phyloP scores from a whole-genome alignment of 805 yeast species.

The Yarrowia sp. region DNA sequence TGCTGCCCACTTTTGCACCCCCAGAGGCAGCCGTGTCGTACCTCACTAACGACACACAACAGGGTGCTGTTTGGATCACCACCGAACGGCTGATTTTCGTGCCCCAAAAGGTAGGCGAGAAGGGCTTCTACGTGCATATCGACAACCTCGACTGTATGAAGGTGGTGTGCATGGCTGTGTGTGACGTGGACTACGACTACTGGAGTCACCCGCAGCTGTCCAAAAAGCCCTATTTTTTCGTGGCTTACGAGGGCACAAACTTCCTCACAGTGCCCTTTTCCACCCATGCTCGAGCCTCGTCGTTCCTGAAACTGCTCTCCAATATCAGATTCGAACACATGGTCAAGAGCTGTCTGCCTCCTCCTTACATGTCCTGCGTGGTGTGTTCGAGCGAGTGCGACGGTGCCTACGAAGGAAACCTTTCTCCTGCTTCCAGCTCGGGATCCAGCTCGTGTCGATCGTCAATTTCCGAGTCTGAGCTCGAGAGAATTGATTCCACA shows the following conservation, averaged over 20 bases:
- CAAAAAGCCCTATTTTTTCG: constrained; percentile 40
- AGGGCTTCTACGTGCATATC: constrained; percentile 43
- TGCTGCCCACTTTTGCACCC: constrained; percentile 21
- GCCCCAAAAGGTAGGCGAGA: constrained; percentile 40
- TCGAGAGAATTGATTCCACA: constrained; percentile 21
- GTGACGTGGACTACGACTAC: constrained; percentile 34
- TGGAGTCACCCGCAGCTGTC: constrained; percentile 35
- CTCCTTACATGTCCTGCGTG: constrained; percentile 43
- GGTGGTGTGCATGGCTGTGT: constrained; percentile 41
- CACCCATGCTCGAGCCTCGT: constrained; percentile 43
- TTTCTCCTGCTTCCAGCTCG: neutral
- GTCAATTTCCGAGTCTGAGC: constrained; percentile 18
- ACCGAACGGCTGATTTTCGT: constrained; percentile 46
- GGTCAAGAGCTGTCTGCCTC: constrained; percentile 48
- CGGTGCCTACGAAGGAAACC: neutral
- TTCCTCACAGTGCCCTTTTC: constrained; percentile 47
- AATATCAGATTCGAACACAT: constrained; percentile 49
- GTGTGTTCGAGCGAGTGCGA: constrained; percentile 5
- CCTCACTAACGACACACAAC: constrained; percentile 40
- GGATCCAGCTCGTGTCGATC: constrained; percentile 25
- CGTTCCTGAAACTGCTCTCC: constrained; percentile 46
- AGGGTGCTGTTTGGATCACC: constrained; percentile 44
- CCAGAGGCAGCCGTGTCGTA: constrained; percentile 40
- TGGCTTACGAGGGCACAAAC: constrained; percentile 42
- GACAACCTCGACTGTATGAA: constrained; percentile 42